phyloP scores from a whole-genome alignment of 176 grass and related monocot genomes.

The Panicum miliaceum region DNA sequence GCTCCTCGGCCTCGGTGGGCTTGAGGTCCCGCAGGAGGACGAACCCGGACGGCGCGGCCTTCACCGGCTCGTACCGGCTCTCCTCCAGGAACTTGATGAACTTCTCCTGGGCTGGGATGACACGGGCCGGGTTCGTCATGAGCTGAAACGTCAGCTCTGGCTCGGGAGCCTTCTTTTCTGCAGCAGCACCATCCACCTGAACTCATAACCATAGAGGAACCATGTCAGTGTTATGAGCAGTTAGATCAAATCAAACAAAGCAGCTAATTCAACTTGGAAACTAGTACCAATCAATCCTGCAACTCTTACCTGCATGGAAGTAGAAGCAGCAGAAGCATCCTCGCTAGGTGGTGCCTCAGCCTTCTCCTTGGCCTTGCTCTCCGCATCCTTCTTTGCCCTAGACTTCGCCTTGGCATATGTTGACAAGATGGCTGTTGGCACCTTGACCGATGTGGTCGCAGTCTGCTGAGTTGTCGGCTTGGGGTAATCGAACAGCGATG shows the following conservation, averaged over 20 bases:
- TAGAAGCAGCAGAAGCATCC: slow-evolving; percentile 35
- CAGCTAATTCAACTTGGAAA: not conserved
- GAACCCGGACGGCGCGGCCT: slow-evolving; percentile 65
- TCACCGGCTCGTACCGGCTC: slow-evolving; percentile 75
- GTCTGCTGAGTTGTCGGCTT: slow-evolving; percentile 64
- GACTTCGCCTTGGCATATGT: slow-evolving; percentile 79
- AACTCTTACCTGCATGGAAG: slow-evolving; percentile 67
- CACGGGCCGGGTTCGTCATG: slow-evolving; percentile 73
- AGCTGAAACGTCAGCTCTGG: slow-evolving; percentile 61
- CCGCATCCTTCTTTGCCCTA: slow-evolving; percentile 76
- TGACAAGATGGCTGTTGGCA: slow-evolving; percentile 71
- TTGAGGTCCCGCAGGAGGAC: slow-evolving; percentile 69
- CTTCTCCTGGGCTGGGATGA: slow-evolving; percentile 79
- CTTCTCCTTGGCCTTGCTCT: slow-evolving; percentile 68
- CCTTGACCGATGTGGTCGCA: slow-evolving; percentile 54
- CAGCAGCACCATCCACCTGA: slow-evolving; percentile 58
- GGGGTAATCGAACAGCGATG: slow-evolving; percentile 76
- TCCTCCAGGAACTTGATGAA: slow-evolving; percentile 79
- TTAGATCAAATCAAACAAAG: not conserved
- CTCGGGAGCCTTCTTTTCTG: slow-evolving; percentile 63
- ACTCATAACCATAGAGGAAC: not conserved
- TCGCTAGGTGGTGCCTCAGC: slow-evolving; percentile 34
- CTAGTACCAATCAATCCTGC: not conserved
- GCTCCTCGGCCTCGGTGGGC: slow-evolving; percentile 61
- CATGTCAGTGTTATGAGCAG: not conserved